Evolutionary conservation across 306 rosid species (phyloP).

Genomic region (Quercus agrifolia): DNA sequence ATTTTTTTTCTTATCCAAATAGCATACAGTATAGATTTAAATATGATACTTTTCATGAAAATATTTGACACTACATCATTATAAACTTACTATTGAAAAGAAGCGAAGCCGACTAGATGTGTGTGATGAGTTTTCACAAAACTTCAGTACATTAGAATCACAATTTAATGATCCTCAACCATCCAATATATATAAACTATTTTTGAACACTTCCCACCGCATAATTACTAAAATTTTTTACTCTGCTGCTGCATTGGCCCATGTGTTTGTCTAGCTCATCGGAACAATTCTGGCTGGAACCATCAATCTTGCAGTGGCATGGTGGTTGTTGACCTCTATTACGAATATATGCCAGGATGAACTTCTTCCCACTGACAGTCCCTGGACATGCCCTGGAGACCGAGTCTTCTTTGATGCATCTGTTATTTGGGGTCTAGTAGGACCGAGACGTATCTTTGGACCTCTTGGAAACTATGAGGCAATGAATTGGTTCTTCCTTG

Average conservation of each 20-base stretch:
- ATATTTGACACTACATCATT: no score
- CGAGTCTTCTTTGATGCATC: slow-evolving; percentile 85
- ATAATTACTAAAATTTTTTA: no score
- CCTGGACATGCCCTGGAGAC: slow-evolving; percentile 79
- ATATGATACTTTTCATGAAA: no score
- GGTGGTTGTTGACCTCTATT: slow-evolving; percentile 66
- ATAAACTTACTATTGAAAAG: not conserved
- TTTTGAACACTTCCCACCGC: not conserved
- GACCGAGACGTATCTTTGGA: slow-evolving; percentile 71
- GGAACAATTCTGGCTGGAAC: slow-evolving; percentile 88
- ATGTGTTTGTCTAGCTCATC: slow-evolving; percentile 45
- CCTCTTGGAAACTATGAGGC: slow-evolving; percentile 54
- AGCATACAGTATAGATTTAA: no score
- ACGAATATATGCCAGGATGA: slow-evolving; percentile 57
- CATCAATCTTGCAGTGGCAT: slow-evolving; percentile 65
- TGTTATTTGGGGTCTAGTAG: slow-evolving; percentile 83
- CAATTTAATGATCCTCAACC: not conserved
- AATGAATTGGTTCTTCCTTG: slow-evolving; percentile 86
- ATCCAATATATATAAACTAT: not conserved
- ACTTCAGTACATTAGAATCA: not conserved
- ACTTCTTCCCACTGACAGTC: slow-evolving; percentile 56
- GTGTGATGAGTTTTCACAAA: not conserved
- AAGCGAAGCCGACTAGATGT: not conserved
- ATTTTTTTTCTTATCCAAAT: no score
- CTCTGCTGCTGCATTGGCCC: not conserved